Base-by-base conservation (phyloP, 225 moss, liverwort and hornwort genomes). In the Polytrichum commune region DNA sequence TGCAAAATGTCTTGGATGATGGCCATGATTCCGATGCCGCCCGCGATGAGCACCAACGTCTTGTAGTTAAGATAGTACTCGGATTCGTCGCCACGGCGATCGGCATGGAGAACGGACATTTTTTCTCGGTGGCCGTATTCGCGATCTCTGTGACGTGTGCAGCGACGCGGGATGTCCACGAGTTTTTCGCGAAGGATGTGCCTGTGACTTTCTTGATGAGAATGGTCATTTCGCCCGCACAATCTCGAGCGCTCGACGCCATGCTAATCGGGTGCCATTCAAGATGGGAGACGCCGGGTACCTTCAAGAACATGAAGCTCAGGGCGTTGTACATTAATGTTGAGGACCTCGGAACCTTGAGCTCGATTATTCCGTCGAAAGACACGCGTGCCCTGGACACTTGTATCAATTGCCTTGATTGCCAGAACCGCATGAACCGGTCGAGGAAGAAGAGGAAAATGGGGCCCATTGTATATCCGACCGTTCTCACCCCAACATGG, bases 1-100 rank as follows among this genome's bases (percentile, higher is more conserved):
- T 85, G 65, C 2, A 83, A 61, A 27, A 89, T 67, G 23, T 89
- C 77, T 27, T 27, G 70, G 23, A 80, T 57, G 26, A 83, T 74
- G 18, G 86, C 73, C 2, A 86, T 86, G 46, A 86, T 77, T 4
- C 80, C 82, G 0, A 86, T 78, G 7, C 70, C 70, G 5, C 38
- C 33, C 1, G 18, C 56, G 4, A 76, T 9, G 0, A 76, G 58
- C 25, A 70, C 2, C 3, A 58, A 65, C 29, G 16, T 56, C 25
- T 58, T 13, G 1, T 64, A 56, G 0, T 0, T 1, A 2, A 71
- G 61, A 2, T 28, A 77, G 18, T 33, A 72, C 10, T 71, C 30
- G 1, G 66, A 60, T 60, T 55, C 33, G 0, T 67, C 32, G 32
- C 74, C 5, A 38, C 60, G 1, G 53, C 33, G 0, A 68, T 10